Base-by-base conservation (phyloP, 148 eudicot genomes). In the Rheum nobile region DNA sequence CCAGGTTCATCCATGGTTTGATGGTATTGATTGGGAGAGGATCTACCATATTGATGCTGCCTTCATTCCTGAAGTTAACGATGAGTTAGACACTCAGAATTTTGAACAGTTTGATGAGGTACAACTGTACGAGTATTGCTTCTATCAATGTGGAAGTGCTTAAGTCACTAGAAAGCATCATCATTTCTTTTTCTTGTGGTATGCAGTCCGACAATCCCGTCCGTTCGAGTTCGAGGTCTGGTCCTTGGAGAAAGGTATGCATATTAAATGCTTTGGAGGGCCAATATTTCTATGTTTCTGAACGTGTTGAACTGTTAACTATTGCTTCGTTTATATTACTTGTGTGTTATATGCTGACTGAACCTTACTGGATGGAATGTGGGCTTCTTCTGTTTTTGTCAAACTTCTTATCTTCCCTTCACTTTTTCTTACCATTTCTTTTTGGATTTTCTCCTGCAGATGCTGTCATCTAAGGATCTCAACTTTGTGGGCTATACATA, bases 401-500 rank as follows among this genome's bases (percentile, higher is more conserved):
- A n/a, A n/a, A n/a, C n/a, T n/a, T n/a, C n/a, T n/a, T n/a, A n/a
- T n/a, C n/a, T n/a, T n/a, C n/a, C n/a, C n/a, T n/a, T n/a, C n/a
- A n/a, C n/a, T n/a, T n/a, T n/a, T n/a, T n/a, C n/a, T n/a, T n/a
- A n/a, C n/a, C n/a, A n/a, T n/a, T n/a, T n/a, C n/a, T n/a, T n/a
- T n/a, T n/a, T n/a, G n/a, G n/a, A n/a, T n/a, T n/a, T n/a, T n/a
- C n/a, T n/a, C 24, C 16, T 67, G 75, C 90, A 88, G 93, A 92
- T 90, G 98, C 85, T 90, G 50, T 92, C 98, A 37, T 86, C 93
- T 63, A 92, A 92, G 82, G 96, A 92, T 81, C 84, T 92, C 72
- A 92, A 92, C 81, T 90, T 92, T 76, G 98, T 92, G 28, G 96
- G 96, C 67, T 92, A 92, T 84, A 92, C 96, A 6, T 92, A 92